Percentiles rank a stretch among this genome's conserved stretches.
These are phyloP conservation scores for Raffaelea arxii DNA, from an alignment of 2,329 filamentous ascomycete species.

Conservation along the genomic window DNA sequence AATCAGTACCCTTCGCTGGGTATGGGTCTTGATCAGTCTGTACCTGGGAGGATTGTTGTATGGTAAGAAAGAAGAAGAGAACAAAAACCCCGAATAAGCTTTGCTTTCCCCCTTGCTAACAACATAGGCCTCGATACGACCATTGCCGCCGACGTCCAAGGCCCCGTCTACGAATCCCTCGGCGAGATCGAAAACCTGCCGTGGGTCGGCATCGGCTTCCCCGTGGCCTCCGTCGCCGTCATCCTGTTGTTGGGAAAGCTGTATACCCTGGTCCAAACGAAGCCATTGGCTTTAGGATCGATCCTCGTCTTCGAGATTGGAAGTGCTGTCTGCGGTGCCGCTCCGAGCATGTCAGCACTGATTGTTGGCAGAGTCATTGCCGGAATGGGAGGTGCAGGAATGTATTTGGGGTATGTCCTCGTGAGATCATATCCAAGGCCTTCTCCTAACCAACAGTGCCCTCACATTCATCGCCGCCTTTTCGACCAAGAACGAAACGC, in stretches of 20 bases:
- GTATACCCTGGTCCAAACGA: background rate
- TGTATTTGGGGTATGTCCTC: constrained; percentile 23
- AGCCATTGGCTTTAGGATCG: background rate
- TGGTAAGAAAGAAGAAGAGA: no score
- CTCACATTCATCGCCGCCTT: background rate
- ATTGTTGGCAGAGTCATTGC: constrained; percentile 35
- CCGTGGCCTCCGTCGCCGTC: background rate
- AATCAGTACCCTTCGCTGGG: no score
- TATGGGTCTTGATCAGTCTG: no score
- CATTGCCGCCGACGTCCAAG: background rate
- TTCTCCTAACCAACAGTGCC: background rate
- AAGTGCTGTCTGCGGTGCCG: constrained; percentile 27
- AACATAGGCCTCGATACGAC: background rate
- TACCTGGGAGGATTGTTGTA: no score
- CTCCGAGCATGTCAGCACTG: constrained; percentile 32
- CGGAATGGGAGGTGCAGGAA: constrained; percentile 31
- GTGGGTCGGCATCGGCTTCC: background rate
- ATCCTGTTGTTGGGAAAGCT: background rate
- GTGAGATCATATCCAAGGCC: background rate
- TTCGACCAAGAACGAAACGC: constrained; percentile 11
- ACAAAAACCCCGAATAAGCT: no score
- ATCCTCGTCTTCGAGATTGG: background rate
- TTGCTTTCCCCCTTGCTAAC: no score
- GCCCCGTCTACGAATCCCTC: background rate
- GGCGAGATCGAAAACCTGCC: background rate